Evolutionary conservation across 2,329 filamentous ascomycete species (phyloP).

Genomic region (Diatrype stigma): DNA sequence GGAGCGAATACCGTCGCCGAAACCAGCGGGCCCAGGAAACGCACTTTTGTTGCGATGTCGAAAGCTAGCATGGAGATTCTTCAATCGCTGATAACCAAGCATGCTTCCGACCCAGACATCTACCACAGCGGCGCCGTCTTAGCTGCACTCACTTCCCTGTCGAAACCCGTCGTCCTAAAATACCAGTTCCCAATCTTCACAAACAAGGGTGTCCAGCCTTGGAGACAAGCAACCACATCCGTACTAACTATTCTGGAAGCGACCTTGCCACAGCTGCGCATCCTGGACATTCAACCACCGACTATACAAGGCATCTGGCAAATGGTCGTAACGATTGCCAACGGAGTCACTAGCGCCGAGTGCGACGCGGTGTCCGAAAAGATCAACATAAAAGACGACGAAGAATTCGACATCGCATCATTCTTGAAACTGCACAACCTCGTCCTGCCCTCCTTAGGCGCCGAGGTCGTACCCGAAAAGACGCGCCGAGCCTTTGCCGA

Average conservation of each 20-base stretch:
- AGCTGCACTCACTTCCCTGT: constrained; percentile 62
- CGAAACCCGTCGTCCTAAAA: constrained; percentile 69
- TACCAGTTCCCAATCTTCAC: constrained; percentile 73
- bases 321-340: constrained; percentile 59
- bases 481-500: constrained; percentile 67
- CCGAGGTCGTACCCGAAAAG: constrained; percentile 58
- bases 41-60: constrained; percentile 86
- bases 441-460: constrained; percentile 70
- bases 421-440: constrained; percentile 67
- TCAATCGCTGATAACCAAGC: constrained; percentile 53
- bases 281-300: constrained; percentile 39
- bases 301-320: constrained; percentile 64
- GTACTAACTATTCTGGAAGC: constrained; percentile 64
- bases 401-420: constrained; percentile 74
- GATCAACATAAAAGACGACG: constrained; percentile 59
- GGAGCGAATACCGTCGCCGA: constrained; percentile 29
- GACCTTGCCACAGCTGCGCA: constrained; percentile 57
- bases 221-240: constrained; percentile 74
- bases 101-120: constrained; percentile 61
- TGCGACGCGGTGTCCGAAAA: constrained; percentile 43
- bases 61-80: constrained; percentile 75
- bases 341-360: constrained; percentile 66
- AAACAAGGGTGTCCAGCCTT: constrained; percentile 66
- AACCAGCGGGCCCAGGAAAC: constrained; percentile 41
- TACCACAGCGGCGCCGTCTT: constrained; percentile 65